These are phyloP conservation scores for Melampsora occidentalis DNA, from an alignment of 1,284 basidiomycete genomes.

Conservation along the genomic window DNA sequence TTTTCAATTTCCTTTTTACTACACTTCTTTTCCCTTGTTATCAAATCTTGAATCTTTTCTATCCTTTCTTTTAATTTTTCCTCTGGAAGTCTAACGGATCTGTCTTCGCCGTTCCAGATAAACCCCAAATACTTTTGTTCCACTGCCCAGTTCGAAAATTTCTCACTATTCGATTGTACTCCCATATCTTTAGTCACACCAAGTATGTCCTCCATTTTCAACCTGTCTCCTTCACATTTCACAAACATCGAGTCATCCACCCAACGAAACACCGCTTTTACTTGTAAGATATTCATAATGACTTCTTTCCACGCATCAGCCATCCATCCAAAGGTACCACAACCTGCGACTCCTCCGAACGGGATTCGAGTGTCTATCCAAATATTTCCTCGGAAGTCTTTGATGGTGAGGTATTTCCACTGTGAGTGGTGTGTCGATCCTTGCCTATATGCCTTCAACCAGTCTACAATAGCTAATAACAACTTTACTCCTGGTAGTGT, in stretches of 20 bases:
- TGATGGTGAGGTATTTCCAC: background rate
- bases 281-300: too few relatives aligned
- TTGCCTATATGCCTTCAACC: conserved; percentile 3
- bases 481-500: background rate
- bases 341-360: too few relatives aligned
- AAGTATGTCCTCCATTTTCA: background rate
- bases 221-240: background rate
- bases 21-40: background rate
- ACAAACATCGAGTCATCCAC: background rate
- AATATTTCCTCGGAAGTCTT: too few relatives aligned
- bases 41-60: background rate
- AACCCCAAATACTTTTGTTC: conserved; percentile 20
- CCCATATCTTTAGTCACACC: background rate
- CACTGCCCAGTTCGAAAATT: background rate
- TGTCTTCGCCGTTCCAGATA: conserved; percentile 2
- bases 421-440: background rate
- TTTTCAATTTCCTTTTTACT: background rate
- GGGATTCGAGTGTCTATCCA: too few relatives aligned
- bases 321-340: too few relatives aligned
- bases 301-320: too few relatives aligned
- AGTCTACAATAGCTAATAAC: background rate
- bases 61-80: background rate
- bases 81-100: background rate
- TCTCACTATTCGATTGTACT: background rate
- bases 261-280: background rate